Percentiles rank a stretch among this genome's conserved stretches.
phyloP scores from a whole-genome alignment of 2,329 filamentous ascomycete species.

The Aspergillus fructus region DNA sequence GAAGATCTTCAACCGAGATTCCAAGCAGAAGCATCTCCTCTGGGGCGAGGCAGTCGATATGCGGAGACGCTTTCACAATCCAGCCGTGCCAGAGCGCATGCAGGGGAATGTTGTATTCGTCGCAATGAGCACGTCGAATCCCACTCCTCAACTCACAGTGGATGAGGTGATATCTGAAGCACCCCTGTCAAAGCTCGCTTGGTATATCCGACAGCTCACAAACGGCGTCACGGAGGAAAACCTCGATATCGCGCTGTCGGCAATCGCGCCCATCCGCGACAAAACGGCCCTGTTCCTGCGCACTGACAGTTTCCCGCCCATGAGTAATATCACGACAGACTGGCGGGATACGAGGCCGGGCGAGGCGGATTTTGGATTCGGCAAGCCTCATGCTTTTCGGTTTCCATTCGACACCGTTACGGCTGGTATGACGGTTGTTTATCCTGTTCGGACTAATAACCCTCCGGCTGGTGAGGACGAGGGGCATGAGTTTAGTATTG shows the following conservation, averaged over 20 bases:
- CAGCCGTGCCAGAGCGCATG: too few relatives aligned
- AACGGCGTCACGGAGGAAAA: slow-evolving; percentile 30
- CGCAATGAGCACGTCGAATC: too few relatives aligned
- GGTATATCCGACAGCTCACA: slow-evolving; percentile 24
- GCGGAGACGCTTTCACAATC: too few relatives aligned
- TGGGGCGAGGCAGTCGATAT: too few relatives aligned
- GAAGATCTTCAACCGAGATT: too few relatives aligned
- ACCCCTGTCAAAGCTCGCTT: too few relatives aligned
- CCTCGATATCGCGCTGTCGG: slow-evolving; percentile 28
- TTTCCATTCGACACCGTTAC: background rate
- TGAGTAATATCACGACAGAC: slow-evolving; percentile 35
- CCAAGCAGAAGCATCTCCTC: too few relatives aligned
- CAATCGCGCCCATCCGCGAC: slow-evolving; percentile 36
- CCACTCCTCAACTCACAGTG: too few relatives aligned
- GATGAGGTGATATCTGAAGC: too few relatives aligned
- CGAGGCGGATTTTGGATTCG: slow-evolving; percentile 38
- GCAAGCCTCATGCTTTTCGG: slow-evolving; percentile 19
- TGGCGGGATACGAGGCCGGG: slow-evolving; percentile 30
- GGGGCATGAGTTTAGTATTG: too few relatives aligned
- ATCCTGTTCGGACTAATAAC: background rate
- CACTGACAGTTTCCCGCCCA: slow-evolving; percentile 35
- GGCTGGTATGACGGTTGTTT: background rate
- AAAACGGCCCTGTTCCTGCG: slow-evolving; percentile 35
- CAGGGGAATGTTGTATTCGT: too few relatives aligned
- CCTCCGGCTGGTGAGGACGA: too few relatives aligned